phyloP scores from a whole-genome alignment of 192 early-diverging fungal genomes.

The Pilobolus umbonatus region DNA sequence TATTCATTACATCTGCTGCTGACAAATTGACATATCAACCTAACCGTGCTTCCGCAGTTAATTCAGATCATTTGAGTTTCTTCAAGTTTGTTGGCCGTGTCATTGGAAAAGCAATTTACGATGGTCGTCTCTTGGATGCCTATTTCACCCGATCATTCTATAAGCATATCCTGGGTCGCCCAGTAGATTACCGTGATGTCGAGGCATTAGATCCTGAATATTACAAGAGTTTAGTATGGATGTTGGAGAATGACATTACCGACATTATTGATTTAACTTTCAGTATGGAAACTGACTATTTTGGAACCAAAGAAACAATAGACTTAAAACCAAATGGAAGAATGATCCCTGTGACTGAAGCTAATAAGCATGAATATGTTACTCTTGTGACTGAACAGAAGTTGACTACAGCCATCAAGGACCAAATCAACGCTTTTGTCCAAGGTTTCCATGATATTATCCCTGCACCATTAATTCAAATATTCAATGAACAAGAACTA shows the following conservation, averaged over 20 bases:
- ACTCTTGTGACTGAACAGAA: conserved; percentile 89
- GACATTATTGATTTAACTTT: conserved; percentile 94
- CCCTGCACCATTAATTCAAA: conserved; percentile 85
- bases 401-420: conserved; percentile 85
- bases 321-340: conserved; percentile 87
- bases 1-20: conserved; percentile 93
- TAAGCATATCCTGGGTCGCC: conserved; percentile 90
- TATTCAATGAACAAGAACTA: conserved; percentile 99
- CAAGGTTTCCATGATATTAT: conserved; percentile 96
- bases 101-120: conserved; percentile 99
- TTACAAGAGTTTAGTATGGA: conserved; percentile 97
- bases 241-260: conserved; percentile 93
- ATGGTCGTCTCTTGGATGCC: conserved; percentile 88
- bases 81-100: conserved; percentile 98
- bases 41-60: conserved; percentile 86
- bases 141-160: conserved; percentile 99
- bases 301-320: conserved; percentile 79
- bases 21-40: conserved; percentile 98
- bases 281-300: conserved; percentile 89
- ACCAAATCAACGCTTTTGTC: conserved; percentile 92
- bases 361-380: conserved; percentile 97
- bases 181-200: conserved; percentile 95
- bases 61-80: conserved; percentile 91
- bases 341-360: conserved; percentile 87
- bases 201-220: conserved; percentile 97